Evolutionary conservation across 2,329 filamentous ascomycete genomes (phyloP).

Genomic region (Grosmannia huntii): DNA sequence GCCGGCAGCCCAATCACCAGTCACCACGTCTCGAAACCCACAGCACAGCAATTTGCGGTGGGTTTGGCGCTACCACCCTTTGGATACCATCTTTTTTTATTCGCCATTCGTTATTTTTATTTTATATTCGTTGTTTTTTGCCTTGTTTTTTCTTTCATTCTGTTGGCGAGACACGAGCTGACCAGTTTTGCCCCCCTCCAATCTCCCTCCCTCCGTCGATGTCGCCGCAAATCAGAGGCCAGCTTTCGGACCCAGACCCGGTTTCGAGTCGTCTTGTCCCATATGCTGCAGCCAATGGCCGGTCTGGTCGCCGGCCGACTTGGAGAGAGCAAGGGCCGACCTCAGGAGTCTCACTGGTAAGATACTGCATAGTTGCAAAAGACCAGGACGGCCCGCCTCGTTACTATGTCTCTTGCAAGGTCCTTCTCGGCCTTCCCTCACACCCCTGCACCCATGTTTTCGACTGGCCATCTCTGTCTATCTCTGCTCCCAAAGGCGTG

Average conservation of each 20-base stretch:
- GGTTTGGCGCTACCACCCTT: slow-evolving; percentile 1
- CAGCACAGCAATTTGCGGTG: not conserved
- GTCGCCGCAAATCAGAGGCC: not conserved
- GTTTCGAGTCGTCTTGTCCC: not conserved
- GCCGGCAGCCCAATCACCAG: slow-evolving; percentile 8
- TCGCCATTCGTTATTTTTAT: not conserved
- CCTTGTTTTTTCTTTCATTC: not conserved
- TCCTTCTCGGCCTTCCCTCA: not conserved
- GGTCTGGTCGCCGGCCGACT: not conserved
- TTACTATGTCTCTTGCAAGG: too few relatives aligned
- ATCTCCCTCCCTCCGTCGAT: not conserved
- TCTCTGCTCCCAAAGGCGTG: not conserved
- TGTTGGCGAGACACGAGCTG: not conserved
- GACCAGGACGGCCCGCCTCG: not conserved
- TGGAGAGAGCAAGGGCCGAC: not conserved
- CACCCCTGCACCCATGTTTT: not conserved
- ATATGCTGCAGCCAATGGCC: not conserved
- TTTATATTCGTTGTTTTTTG: not conserved
- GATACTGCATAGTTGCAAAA: too few relatives aligned
- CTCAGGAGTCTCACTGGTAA: not conserved
- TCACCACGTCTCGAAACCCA: slow-evolving; percentile 12
- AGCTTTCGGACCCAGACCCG: too few relatives aligned
- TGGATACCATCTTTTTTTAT: not conserved
- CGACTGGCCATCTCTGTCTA: not conserved
- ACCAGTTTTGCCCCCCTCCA: not conserved